Conservation (phyloP, 169 alveolate species). For the Plasmodium cynomolgi region DNA sequence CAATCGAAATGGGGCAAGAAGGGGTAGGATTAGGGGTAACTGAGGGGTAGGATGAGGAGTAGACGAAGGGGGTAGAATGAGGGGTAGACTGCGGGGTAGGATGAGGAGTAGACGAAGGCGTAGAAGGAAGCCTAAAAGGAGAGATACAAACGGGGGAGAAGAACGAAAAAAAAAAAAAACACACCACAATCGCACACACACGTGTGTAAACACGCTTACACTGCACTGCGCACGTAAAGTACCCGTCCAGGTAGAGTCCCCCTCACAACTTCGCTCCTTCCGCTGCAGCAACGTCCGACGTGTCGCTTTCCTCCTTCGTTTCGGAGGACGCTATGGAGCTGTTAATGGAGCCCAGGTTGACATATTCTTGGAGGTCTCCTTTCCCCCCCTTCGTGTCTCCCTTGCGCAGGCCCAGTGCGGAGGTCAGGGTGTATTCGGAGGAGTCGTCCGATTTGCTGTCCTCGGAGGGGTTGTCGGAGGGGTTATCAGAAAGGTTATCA, state of each 20-base stretch:
- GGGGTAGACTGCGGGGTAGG: too few relatives aligned
- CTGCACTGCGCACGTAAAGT: background rate
- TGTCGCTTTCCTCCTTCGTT: constrained; percentile 49
- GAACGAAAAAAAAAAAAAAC: background rate
- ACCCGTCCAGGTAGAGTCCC: background rate
- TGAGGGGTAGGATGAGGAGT: background rate
- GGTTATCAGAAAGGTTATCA: background rate
- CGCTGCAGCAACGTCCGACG: background rate
- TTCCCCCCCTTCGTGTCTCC: background rate
- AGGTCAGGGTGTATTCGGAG: background rate
- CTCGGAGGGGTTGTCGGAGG: background rate
- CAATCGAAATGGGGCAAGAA: background rate
- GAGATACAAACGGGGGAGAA: background rate
- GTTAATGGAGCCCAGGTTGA: background rate
- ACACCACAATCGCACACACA: background rate
- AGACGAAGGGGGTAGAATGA: too few relatives aligned
- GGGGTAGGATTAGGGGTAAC: background rate
- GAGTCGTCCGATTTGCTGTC: background rate
- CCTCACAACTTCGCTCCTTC: background rate
- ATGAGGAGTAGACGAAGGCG: too few relatives aligned
- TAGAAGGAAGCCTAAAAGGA: too few relatives aligned
- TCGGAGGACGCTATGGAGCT: constrained; percentile 22
- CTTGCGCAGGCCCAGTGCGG: background rate
- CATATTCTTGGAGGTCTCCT: background rate
- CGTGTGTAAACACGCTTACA: background rate